phyloP scores from a whole-genome alignment of 345 rosid genomes.

The Sisymbrium altissimum region DNA sequence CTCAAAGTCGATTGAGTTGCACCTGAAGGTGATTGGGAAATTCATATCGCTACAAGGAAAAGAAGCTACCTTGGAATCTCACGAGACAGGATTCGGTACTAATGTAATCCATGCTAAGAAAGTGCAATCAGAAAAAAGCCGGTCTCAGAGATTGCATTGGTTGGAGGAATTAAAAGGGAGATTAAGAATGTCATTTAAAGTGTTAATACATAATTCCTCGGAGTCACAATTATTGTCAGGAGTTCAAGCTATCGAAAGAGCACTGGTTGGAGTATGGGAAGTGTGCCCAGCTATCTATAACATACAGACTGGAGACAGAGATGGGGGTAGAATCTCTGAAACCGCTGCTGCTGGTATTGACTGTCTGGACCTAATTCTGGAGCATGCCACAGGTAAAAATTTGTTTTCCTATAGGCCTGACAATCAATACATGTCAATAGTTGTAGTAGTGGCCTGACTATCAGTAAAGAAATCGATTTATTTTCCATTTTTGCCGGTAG shows the following conservation, averaged over 20 bases:
- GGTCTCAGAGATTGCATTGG: slow-evolving; percentile 37
- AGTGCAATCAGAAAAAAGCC: slow-evolving; percentile 35
- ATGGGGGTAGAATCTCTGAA: slow-evolving; percentile 66
- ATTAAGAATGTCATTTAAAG: slow-evolving; percentile 68
- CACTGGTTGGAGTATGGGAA: slow-evolving; percentile 68
- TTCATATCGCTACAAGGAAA: slow-evolving; percentile 85
- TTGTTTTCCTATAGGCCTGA: slow-evolving; percentile 3
- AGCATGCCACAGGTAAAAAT: slow-evolving; percentile 67
- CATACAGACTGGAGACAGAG: slow-evolving; percentile 51
- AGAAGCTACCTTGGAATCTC: slow-evolving; percentile 66
- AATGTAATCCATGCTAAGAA: slow-evolving; percentile 39
- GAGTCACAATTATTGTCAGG: slow-evolving; percentile 65
- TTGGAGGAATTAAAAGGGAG: slow-evolving; percentile 64
- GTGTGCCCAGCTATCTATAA: slow-evolving; percentile 41
- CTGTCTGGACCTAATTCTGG: slow-evolving; percentile 85
- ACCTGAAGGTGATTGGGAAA: slow-evolving; percentile 71
- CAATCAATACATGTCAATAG: no score
- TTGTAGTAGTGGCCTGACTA: neutral
- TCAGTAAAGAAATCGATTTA: neutral
- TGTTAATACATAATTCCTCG: slow-evolving; percentile 52
- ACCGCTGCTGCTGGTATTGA: slow-evolving; percentile 79
- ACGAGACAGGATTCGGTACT: slow-evolving; percentile 59
- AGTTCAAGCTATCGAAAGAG: slow-evolving; percentile 73
- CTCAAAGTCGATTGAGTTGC: slow-evolving; percentile 61
- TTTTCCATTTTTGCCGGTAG: neutral